Percentiles rank a stretch among this genome's conserved stretches.
These are phyloP conservation scores for Septoria petroselini DNA, from an alignment of 2,329 filamentous ascomycete species.

Conservation along the genomic window DNA sequence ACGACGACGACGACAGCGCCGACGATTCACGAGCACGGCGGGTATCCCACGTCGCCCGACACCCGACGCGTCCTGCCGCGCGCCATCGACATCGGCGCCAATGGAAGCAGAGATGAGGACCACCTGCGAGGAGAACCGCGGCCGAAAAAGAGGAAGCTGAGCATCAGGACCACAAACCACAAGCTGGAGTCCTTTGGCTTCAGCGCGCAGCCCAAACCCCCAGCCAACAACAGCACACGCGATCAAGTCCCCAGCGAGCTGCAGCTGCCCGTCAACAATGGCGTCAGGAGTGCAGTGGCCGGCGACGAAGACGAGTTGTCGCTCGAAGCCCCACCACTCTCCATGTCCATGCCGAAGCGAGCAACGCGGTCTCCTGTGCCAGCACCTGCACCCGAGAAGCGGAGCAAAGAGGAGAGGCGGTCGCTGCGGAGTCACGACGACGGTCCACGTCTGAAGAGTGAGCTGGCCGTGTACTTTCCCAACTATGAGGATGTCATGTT, in stretches of 20 bases:
- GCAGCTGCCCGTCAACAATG: constrained; percentile 45
- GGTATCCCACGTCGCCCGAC: constrained; percentile 2
- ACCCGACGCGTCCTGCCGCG: constrained; percentile 7
- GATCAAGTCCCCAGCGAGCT: constrained; percentile 45
- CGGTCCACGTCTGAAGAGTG: constrained; percentile 81
- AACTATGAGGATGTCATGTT: constrained; percentile 94
- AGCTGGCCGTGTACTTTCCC: constrained; percentile 83
- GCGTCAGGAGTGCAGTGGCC: constrained; percentile 38
- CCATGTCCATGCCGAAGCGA: constrained; percentile 16
- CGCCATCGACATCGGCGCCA: not conserved
- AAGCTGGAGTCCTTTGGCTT: constrained; percentile 27
- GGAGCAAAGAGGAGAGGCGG: constrained; percentile 52
- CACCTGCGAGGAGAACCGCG: constrained; percentile 25
- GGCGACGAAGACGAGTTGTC: constrained; percentile 24
- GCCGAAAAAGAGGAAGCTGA: constrained; percentile 32
- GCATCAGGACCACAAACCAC: constrained; percentile 23
- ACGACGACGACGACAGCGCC: constrained; percentile 7
- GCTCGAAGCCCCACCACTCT: constrained; percentile 14
- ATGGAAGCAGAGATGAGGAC: constrained; percentile 25
- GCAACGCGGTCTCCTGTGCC: constrained; percentile 17
- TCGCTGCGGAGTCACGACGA: constrained; percentile 82
- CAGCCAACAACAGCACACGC: constrained; percentile 43
- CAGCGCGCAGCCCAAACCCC: constrained; percentile 35
- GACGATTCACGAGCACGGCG: constrained; percentile 1
- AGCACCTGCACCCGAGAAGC: constrained; percentile 16